Evolutionary conservation across 2,329 filamentous ascomycete genomes (phyloP), one percentile per base, ranked within the genome.

Genomic region (Trichophyton equinum): DNA sequence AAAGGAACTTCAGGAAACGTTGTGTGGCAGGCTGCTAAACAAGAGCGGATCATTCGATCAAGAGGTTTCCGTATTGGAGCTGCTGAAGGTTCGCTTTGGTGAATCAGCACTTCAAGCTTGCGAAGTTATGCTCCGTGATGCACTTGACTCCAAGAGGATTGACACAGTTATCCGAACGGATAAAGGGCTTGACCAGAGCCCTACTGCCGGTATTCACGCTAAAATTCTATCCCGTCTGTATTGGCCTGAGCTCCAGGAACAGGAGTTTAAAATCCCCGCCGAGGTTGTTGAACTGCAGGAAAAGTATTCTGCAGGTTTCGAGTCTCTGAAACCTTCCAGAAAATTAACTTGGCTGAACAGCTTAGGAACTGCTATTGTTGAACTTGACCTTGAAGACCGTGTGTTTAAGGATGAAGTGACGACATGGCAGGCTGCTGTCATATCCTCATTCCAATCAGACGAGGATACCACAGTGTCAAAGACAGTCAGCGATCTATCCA

Each of bases 111-210:
- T 99, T 53, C 94, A 97, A 71, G 88, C 89, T 57, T 96, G 91
- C 73, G 92, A 99, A 70, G 94, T 99, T 68, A 99, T 99, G 94
- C 82, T 99, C 61, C 89, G 87, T 65, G 94, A 99, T 71, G 88
- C 97, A 40, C 82, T 88, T 65, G 91, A 96, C 69, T 95, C 91
- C 1, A 81, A 81, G 63, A 81, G 83, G 47, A 83, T 95, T 62
- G 88, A 96, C 69, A 76, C 79, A 6, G 77, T 81, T 11, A 84
- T 96, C 55, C 78, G 84, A 47, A 80, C 79, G 61, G 77, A 77
- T 44, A 75, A 79, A 68, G 70, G 73, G 6, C 68, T 79, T 27
- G 68, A 63, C 62, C 62, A 66, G 20, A 60, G 68, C 58, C 70
- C 72, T 38, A 74, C 71, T 61, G 71, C 74, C 40, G 69, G 67